Evolutionary conservation across 306 rosid species (phyloP), one percentile per base, ranked within the genome.

Genomic region (Medicago lupulina): DNA sequence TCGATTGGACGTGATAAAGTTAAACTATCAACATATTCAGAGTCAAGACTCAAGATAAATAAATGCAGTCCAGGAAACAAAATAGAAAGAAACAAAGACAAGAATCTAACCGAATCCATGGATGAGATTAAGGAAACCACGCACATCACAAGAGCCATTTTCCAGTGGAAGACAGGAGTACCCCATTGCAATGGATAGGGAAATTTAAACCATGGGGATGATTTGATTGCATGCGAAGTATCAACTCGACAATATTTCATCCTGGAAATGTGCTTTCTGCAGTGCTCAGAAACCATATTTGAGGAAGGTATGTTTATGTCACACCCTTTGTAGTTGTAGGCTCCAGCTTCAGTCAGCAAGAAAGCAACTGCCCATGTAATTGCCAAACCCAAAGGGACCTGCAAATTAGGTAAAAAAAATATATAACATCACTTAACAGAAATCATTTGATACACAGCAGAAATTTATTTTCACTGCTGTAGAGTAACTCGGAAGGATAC

Each of bases 181-280:
- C 99, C 99, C 98, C 99, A 96, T 74, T 96, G 99, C 70, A 96
- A 75, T 4, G 99, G 99, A 82, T 96, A 96, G 14, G 99, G 99
- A 87, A 96, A 96, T 81, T 96, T 89, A 85, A 96, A 90, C 99
- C 99, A 96, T 3, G 93, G 97, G 61, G 98, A 88, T 79, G 88
- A 85, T 75, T 68, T 83, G 50, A 96, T 34, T 59, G 96, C 97
- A 43, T 83, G 86, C 69, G 97, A 85, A 71, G 98, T 92, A 89
- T 96, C 98, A 67, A 92, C 91, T 77, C 99, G 90, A 74, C 99
- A 96, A 77, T 88, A 82, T 89, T 90, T 96, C 96, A 96, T 90
- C 84, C 96, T 92, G 59, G 96, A 92, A 82, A 90, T 69, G 80
- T 96, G 96, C 81, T 87, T 90, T 86, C 97, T 96, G 87, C 99